These are phyloP conservation scores for Botrytis elliptica DNA, from an alignment of 2,329 filamentous ascomycete species.

Conservation along the genomic window DNA sequence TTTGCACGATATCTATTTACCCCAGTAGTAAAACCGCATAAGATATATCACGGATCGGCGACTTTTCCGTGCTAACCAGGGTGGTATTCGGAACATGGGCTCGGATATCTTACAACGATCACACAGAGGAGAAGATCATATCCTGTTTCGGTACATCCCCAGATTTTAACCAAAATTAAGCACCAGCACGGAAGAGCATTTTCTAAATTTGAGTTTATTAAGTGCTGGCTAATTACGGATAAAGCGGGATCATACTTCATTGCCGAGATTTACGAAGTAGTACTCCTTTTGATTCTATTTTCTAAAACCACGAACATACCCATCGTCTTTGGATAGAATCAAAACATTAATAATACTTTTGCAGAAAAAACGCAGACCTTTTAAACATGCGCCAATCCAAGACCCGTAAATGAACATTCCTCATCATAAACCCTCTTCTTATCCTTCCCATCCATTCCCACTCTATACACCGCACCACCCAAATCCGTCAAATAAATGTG, in stretches of 20 bases:
- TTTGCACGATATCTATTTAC: not conserved
- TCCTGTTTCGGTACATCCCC: not conserved
- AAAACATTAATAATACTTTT: not conserved
- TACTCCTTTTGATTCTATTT: not conserved
- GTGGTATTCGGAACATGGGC: not conserved
- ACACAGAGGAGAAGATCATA: not conserved
- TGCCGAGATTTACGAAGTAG: not conserved
- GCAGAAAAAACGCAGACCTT: not conserved
- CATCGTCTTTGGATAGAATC: not conserved
- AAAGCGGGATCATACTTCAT: not conserved
- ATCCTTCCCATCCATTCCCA: constrained; percentile 37
- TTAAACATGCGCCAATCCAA: not conserved
- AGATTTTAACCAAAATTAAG: not conserved
- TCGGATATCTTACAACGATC: not conserved
- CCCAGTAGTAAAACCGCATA: not conserved
- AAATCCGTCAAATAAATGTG: constrained; percentile 45
- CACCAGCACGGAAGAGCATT: not conserved
- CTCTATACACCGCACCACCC: constrained; percentile 43
- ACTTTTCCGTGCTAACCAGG: not conserved
- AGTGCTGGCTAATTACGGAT: not conserved
- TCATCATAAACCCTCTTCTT: constrained; percentile 27
- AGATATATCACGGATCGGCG: not conserved
- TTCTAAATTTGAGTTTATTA: not conserved
- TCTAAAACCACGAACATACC: not conserved
- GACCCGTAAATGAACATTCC: constrained; percentile 20